Conservation (phyloP, 2,329 filamentous ascomycete genomes). For the Parascedosporium putredinis region DNA sequence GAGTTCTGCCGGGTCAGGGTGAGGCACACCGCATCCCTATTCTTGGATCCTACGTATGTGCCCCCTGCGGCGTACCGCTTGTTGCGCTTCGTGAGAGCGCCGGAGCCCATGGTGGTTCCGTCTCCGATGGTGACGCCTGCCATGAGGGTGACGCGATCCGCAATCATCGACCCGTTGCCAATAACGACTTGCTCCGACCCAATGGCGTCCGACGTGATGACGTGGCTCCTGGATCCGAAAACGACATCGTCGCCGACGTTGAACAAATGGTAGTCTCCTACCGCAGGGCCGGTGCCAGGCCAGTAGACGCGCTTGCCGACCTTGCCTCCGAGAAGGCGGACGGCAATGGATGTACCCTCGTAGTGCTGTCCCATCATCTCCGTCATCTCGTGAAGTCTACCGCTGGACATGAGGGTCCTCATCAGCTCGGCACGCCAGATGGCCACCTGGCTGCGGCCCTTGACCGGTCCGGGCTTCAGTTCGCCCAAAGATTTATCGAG, state of each 20-base stretch:
- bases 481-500: constrained; percentile 30
- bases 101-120: constrained; percentile 40
- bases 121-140: constrained; percentile 40
- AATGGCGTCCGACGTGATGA: constrained; percentile 41
- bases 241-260: constrained; percentile 49
- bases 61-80: constrained; percentile 31
- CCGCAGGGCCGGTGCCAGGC: constrained; percentile 43
- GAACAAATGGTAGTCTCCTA: constrained; percentile 43
- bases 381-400: constrained; percentile 35
- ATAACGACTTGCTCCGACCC: constrained; percentile 38
- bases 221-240: constrained; percentile 43
- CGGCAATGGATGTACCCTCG: constrained; percentile 39
- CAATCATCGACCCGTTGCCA: constrained; percentile 41
- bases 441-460: constrained; percentile 23
- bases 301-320: constrained; percentile 45
- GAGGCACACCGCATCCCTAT: constrained; percentile 36
- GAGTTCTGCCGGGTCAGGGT: constrained; percentile 12
- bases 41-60: constrained; percentile 42
- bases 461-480: constrained; percentile 21
- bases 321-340: constrained; percentile 39
- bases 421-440: constrained; percentile 35
- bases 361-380: constrained; percentile 44
- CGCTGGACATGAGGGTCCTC: constrained; percentile 30
- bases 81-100: constrained; percentile 36
- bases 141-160: constrained; percentile 41